Evolutionary conservation across 805 yeast genomes (phyloP).

Genomic region (Suhomyces prunicola): DNA sequence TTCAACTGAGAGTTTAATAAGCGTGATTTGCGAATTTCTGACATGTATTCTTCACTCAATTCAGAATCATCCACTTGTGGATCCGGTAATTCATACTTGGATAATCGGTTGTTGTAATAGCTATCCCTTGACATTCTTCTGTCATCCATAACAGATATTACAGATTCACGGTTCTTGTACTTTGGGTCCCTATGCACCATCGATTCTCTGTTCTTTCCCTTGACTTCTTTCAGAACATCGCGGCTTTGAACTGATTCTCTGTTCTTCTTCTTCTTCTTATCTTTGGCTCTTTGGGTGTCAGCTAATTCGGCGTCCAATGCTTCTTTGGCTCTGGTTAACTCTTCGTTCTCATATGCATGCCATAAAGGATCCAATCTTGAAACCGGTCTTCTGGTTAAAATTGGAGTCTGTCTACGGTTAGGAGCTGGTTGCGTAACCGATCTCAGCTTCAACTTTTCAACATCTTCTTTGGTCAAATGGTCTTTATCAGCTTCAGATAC

Average conservation of each 20-base stretch:
- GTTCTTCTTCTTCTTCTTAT: conserved; percentile 8
- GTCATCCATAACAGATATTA: conserved; percentile 30
- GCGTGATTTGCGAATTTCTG: conserved; percentile 43
- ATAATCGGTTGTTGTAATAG: conserved; percentile 11
- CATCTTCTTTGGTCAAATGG: conserved; percentile 44
- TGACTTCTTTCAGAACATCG: not conserved
- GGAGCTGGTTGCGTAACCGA: conserved; percentile 44
- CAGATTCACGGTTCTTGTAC: conserved; percentile 29
- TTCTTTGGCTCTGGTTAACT: conserved; percentile 42
- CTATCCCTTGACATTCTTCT: conserved; percentile 19
- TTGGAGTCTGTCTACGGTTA: conserved; percentile 29
- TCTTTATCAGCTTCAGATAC: conserved; percentile 31
- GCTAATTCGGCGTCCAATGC: conserved; percentile 35
- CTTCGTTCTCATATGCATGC: conserved; percentile 48
- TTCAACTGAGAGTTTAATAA: conserved; percentile 43
- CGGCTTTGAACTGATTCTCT: conserved; percentile 6
- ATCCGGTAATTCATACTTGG: conserved; percentile 33
- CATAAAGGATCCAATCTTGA: conserved; percentile 57
- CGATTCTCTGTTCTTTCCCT: conserved; percentile 5
- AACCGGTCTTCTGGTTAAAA: conserved; percentile 52
- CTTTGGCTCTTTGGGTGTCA: conserved; percentile 17
- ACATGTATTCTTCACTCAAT: conserved; percentile 43
- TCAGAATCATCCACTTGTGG: conserved; percentile 33
- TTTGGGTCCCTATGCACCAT: conserved; percentile 8
- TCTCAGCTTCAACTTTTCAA: conserved; percentile 43